Conservation (phyloP, 495 filamentous ascomycete species). For the Geoglossum glabrum region DNA sequence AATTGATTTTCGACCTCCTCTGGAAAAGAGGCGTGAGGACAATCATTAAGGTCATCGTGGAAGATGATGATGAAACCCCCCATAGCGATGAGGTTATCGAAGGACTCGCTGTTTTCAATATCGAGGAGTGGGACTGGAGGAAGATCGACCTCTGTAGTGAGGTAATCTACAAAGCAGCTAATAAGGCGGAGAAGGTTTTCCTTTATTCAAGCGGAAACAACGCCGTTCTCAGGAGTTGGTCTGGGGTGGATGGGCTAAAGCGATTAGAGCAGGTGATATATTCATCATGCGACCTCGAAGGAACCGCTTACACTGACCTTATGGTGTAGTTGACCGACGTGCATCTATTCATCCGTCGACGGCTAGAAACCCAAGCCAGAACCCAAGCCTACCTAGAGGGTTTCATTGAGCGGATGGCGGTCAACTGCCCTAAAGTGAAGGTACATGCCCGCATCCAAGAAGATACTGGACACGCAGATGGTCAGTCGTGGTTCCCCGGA, state of each 20-base stretch:
- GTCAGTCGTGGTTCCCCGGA: no score
- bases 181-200: constrained; percentile 13
- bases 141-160: constrained; percentile 19
- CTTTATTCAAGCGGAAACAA: constrained; percentile 21
- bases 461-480: no score
- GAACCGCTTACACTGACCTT: not conserved
- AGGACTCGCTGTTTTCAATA: constrained; percentile 13
- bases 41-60: constrained; percentile 18
- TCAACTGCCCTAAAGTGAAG: no score
- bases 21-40: not conserved
- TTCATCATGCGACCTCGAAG: not conserved
- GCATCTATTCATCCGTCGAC: no score
- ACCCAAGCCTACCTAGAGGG: no score
- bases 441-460: no score
- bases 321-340: no score
- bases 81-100: constrained; percentile 21
- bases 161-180: constrained; percentile 14
- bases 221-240: constrained; percentile 13
- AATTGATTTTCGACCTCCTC: not conserved
- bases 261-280: constrained; percentile 3
- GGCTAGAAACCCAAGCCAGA: no score
- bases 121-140: constrained; percentile 22
- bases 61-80: constrained; percentile 11
- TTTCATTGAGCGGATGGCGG: no score
- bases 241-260: constrained; percentile 6